Conservation (phyloP, 176 grass and related monocot genomes). For the Poa pratensis region DNA sequence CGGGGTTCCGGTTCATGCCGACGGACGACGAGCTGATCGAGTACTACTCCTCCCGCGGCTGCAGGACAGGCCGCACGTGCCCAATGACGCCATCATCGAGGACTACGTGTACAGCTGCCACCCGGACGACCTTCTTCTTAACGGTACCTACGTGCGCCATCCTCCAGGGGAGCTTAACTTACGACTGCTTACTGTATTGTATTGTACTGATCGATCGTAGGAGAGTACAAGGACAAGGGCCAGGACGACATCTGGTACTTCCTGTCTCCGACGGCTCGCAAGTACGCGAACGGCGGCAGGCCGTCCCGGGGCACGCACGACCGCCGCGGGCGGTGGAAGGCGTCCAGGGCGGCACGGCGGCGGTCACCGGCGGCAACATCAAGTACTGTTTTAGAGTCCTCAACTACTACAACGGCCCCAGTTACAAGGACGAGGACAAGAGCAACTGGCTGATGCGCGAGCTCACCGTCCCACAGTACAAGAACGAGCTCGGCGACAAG, state of each 20-base stretch:
- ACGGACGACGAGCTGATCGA: constrained; percentile 22
- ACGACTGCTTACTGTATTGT: neutral
- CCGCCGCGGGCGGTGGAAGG: constrained; percentile 46
- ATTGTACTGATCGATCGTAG: neutral
- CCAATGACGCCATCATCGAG: constrained; percentile 29
- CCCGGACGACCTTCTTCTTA: constrained; percentile 28
- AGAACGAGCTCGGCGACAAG: neutral
- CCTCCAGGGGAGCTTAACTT: too few species aligned
- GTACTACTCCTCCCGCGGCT: constrained; percentile 48
- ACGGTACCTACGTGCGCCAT: neutral
- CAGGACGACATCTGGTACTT: constrained; percentile 33
- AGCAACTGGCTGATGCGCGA: constrained; percentile 54
- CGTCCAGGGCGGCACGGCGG: neutral
- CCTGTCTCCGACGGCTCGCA: constrained; percentile 46
- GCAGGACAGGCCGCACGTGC: constrained; percentile 3
- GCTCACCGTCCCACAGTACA: constrained; percentile 21
- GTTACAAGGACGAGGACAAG: constrained; percentile 19
- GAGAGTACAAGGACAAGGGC: constrained; percentile 23
- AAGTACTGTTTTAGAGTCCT: constrained; percentile 4
- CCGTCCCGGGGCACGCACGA: constrained; percentile 41
- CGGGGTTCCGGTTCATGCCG: constrained; percentile 37
- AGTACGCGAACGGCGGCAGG: constrained; percentile 15
- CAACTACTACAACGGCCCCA: constrained; percentile 33
- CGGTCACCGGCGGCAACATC: neutral
- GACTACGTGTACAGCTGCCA: constrained; percentile 32